phyloP scores from a whole-genome alignment of 2,329 filamentous ascomycete genomes.

The Neospermospora avenae region DNA sequence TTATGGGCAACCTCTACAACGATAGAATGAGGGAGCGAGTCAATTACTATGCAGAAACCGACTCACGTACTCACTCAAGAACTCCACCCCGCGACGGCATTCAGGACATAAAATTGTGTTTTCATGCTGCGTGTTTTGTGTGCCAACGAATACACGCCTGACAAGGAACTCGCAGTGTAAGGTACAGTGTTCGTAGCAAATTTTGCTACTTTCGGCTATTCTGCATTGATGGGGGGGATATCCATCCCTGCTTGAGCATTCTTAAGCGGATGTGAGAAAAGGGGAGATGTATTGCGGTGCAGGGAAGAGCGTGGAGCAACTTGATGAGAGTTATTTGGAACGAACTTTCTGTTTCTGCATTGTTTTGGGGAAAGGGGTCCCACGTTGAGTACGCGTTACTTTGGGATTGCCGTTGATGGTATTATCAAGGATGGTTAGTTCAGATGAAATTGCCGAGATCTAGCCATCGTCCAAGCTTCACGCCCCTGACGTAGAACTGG shows the following conservation, averaged over 20 bases:
- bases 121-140: slow-evolving; percentile 3
- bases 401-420: neutral
- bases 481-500: neutral
- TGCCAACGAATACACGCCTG: slow-evolving; percentile 6
- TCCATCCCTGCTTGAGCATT: slow-evolving; percentile 14
- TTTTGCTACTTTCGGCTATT: slow-evolving; percentile 3
- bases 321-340: slow-evolving; percentile 8
- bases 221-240: slow-evolving; percentile 17
- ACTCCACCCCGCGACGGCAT: neutral
- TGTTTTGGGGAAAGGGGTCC: slow-evolving; percentile 2
- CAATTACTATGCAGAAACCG: neutral
- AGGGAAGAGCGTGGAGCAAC: slow-evolving; percentile 3
- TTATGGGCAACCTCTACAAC: neutral
- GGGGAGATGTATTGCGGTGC: neutral
- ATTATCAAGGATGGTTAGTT: neutral
- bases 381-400: slow-evolving; percentile 5
- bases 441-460: neutral
- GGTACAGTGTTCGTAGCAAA: slow-evolving; percentile 6
- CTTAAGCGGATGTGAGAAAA: slow-evolving; percentile 6
- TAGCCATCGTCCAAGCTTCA: neutral
- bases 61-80: neutral
- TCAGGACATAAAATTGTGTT: slow-evolving; percentile 1
- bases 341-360: slow-evolving; percentile 7
- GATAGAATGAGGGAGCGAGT: neutral
- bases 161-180: slow-evolving; percentile 4